Evolutionary conservation across 768 basidiomycete species (phyloP).

Genomic region (Krasilnikovozyma curviuscula): DNA sequence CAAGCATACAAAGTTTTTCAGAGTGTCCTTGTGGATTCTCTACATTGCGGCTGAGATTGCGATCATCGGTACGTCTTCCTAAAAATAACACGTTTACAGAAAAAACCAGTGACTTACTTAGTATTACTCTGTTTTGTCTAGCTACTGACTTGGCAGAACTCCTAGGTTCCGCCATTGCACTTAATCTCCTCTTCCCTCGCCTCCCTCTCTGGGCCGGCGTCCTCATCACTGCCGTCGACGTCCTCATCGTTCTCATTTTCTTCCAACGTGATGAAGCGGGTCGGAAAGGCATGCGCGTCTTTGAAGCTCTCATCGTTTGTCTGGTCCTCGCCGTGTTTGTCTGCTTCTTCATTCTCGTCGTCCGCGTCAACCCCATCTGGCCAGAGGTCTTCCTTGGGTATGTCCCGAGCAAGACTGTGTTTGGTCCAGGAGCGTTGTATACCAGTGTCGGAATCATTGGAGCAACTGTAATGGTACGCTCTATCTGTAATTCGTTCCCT

Average conservation of each 20-base stretch:
- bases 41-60: slow-evolving; percentile 39
- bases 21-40: slow-evolving; percentile 29
- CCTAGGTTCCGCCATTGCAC: slow-evolving; percentile 58
- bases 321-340: slow-evolving; percentile 45
- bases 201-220: slow-evolving; percentile 54
- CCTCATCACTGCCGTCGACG: slow-evolving; percentile 47
- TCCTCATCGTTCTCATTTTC: slow-evolving; percentile 48
- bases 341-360: slow-evolving; percentile 58
- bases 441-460: slow-evolving; percentile 7
- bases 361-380: slow-evolving; percentile 54
- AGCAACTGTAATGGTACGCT: background rate
- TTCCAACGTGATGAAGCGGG: slow-evolving; percentile 24
- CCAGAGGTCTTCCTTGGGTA: slow-evolving; percentile 52
- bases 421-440: slow-evolving; percentile 32
- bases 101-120: background rate
- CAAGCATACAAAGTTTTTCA: slow-evolving; percentile 37
- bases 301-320: slow-evolving; percentile 25
- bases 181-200: slow-evolving; percentile 51
- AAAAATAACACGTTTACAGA: background rate
- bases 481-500: background rate
- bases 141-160: slow-evolving; percentile 63
- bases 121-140: background rate
- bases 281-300: slow-evolving; percentile 25
- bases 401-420: slow-evolving; percentile 47
- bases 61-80: slow-evolving; percentile 32